A percentile compares a stretch with the other conserved stretches of the same genome.
These are phyloP conservation scores for Corylus heterophylla DNA, from an alignment of 306 rosid species.

Conservation along the genomic window DNA sequence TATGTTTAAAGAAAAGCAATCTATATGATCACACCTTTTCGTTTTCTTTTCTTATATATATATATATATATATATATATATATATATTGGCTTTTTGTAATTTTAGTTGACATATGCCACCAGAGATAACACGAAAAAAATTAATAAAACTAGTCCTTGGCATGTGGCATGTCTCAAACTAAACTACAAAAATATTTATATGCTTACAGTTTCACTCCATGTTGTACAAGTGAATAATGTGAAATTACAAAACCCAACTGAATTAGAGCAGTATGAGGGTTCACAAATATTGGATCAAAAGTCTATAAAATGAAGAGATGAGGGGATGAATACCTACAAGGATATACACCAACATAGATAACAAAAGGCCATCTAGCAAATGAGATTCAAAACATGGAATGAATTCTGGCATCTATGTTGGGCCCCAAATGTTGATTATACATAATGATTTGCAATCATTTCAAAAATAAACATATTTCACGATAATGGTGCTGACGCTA, in stretches of 20 bases:
- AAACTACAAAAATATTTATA: background rate
- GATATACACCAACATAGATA: background rate
- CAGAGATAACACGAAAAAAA: background rate
- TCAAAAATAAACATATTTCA: conserved; percentile 8
- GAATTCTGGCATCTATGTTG: background rate
- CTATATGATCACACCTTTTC: background rate
- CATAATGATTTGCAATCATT: background rate
- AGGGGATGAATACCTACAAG: background rate
- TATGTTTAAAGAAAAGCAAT: too few species aligned
- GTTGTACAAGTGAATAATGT: background rate
- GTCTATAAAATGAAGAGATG: background rate
- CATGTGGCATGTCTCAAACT: background rate
- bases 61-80: background rate
- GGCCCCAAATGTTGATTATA: conserved; percentile 2
- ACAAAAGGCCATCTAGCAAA: background rate
- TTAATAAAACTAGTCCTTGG: background rate
- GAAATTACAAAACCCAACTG: background rate
- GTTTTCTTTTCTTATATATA: background rate
- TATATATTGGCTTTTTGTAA: background rate
- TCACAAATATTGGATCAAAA: background rate
- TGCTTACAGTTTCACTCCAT: background rate
- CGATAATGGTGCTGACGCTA: conserved; percentile 3
- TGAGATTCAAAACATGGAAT: background rate
- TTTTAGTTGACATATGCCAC: background rate
- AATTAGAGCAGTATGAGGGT: background rate